These are phyloP conservation scores for Zopfia rhizophila DNA, from an alignment of 2,329 filamentous ascomycete genomes.

Conservation along the genomic window DNA sequence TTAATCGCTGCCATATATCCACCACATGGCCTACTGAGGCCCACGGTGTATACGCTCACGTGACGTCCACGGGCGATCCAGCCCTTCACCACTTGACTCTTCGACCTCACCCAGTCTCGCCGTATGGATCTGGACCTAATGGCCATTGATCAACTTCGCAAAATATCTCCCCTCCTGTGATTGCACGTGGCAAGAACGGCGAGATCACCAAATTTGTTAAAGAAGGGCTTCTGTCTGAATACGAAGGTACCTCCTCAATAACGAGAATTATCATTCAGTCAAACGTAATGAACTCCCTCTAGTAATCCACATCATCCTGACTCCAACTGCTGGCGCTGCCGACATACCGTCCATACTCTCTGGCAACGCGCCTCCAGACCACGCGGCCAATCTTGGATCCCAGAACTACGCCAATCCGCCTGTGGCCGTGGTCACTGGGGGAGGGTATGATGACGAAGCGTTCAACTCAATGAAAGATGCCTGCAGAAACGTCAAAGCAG, in stretches of 20 bases:
- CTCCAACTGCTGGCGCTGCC: neutral
- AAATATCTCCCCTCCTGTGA: slow-evolving; percentile 9
- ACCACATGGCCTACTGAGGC: too few species aligned
- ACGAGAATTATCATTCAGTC: neutral
- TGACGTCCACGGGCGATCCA: too few species aligned
- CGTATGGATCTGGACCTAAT: too few species aligned
- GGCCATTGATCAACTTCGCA: too few species aligned
- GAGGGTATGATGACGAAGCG: slow-evolving; percentile 15
- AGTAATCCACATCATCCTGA: slow-evolving; percentile 21
- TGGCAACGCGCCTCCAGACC: slow-evolving; percentile 2
- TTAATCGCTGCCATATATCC: too few species aligned
- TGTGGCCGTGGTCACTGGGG: slow-evolving; percentile 11
- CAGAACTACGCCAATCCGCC: slow-evolving; percentile 17
- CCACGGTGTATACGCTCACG: too few species aligned
- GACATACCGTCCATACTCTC: slow-evolving; percentile 19
- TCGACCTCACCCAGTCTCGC: too few species aligned
- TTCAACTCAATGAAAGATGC: slow-evolving; percentile 15
- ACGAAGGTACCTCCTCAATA: slow-evolving; percentile 14
- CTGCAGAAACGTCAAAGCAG: slow-evolving; percentile 1
- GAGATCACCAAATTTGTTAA: slow-evolving; percentile 11
- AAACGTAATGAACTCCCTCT: neutral
- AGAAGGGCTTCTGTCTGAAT: slow-evolving; percentile 16
- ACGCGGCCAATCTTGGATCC: slow-evolving; percentile 13
- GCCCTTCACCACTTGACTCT: too few species aligned
- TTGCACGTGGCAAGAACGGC: slow-evolving; percentile 19